Base-by-base conservation (phyloP, 306 rosid genomes). In the Casuarina cunninghamiana region DNA sequence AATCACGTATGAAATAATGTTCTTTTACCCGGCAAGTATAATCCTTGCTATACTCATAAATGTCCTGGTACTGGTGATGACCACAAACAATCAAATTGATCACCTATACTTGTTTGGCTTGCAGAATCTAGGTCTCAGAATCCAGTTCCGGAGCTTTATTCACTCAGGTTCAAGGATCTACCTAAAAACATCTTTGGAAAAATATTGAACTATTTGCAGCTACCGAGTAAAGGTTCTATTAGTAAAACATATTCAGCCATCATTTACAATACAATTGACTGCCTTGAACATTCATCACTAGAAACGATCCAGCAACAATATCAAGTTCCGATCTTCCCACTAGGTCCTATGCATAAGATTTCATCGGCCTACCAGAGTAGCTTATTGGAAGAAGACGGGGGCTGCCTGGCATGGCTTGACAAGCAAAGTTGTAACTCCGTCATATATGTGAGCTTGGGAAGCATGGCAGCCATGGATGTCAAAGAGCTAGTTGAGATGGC, bases 161-260 rank as follows among this genome's bases (percentile, higher is more conserved):
- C 87, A 3, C 70, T 91, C 9, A 78, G 88, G 60, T 87, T 84
- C 79, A 91, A 79, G 77, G 96, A 91, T 76, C 82, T 91, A 4
- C 88, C 87, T 1, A 0, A 6, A 9, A 0, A 9, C 50, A 72
- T 82, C 57, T 19, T 84, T 44, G 45, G 46, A 45, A 0, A 46
- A 0, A 7, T 67, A 0, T 65, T 82, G 12, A 61, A 5, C 6
- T 54, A 48, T 37, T 21, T 73, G 10, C 43, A 80, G 12, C 15
- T 63, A 37, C 0, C 42, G 0, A 2, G 44, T 2, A 65, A 73
- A 70, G 5, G 69, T 3, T 39, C 75, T 72, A 53, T 54, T 3
- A 45, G 70, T 21, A 81, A 53, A 71, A 85, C 79, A 2, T 75
- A 79, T n/a, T 38, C 75, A 2, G 90, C 85, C 35, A 69, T 91